Percentiles rank a stretch among this genome's conserved stretches.
phyloP scores from a whole-genome alignment of 2,329 filamentous ascomycete species.

The Anthostomella pinea region DNA sequence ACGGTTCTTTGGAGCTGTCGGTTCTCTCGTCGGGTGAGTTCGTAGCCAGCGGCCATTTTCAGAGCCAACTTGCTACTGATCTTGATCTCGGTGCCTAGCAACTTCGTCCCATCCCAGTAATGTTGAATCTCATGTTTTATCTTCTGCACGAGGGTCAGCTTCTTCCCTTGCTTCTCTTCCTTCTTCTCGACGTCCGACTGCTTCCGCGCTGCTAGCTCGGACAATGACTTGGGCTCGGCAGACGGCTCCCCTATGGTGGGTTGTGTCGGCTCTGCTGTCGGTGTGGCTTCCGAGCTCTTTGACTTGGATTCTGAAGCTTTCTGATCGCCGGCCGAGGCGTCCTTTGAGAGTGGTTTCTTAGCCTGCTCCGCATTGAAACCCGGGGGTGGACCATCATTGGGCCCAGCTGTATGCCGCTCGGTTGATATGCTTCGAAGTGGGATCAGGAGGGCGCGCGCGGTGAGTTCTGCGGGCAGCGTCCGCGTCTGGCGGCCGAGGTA shows the following conservation, averaged over 20 bases:
- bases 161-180: slow-evolving; percentile 75
- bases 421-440: slow-evolving; percentile 57
- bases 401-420: slow-evolving; percentile 53
- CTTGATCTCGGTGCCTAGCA: slow-evolving; percentile 85
- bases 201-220: slow-evolving; percentile 63
- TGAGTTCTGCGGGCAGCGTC: slow-evolving; percentile 43
- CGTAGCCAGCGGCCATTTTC: slow-evolving; percentile 98
- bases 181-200: slow-evolving; percentile 59
- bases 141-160: slow-evolving; percentile 84
- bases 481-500: slow-evolving; percentile 46
- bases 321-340: slow-evolving; percentile 37
- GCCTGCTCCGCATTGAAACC: slow-evolving; percentile 90
- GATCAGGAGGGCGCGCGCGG: slow-evolving; percentile 56
- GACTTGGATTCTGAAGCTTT: slow-evolving; percentile 32
- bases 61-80: slow-evolving; percentile 89
- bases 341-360: slow-evolving; percentile 74
- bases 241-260: slow-evolving; percentile 30
- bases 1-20: slow-evolving; percentile 91
- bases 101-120: slow-evolving; percentile 98
- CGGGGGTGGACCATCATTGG: slow-evolving; percentile 68
- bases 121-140: slow-evolving; percentile 91
- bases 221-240: slow-evolving; percentile 46
- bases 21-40: slow-evolving; percentile 89
- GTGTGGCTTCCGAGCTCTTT: slow-evolving; percentile 26
- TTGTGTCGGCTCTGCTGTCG: slow-evolving; percentile 26